Evolutionary conservation across 768 basidiomycete species (phyloP).

Genomic region (Sarcomyxa edulis): DNA sequence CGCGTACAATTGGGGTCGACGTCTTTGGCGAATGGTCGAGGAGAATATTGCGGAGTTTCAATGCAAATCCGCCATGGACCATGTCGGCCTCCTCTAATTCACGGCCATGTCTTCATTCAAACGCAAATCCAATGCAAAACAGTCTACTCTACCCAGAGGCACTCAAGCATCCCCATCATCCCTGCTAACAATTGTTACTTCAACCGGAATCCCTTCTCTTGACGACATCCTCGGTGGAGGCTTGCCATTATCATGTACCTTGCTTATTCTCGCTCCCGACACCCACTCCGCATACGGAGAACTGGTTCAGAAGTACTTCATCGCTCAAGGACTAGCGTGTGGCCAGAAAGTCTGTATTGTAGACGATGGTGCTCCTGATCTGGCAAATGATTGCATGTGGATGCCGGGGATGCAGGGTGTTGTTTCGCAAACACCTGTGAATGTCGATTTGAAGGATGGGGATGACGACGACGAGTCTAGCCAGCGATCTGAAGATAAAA

Average conservation of each 20-base stretch:
- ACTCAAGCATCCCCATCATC: constrained; percentile 58
- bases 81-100: no score
- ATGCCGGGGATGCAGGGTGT: constrained; percentile 29
- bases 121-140: constrained; percentile 47
- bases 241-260: constrained; percentile 72
- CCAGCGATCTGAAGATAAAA: constrained; percentile 45
- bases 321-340: constrained; percentile 78
- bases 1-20: no score
- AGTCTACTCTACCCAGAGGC: constrained; percentile 36
- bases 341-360: constrained; percentile 69
- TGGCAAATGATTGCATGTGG: constrained; percentile 84
- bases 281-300: constrained; percentile 80
- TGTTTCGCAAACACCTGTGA: constrained; percentile 29
- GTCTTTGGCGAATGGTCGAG: no score
- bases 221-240: constrained; percentile 96
- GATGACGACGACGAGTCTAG: constrained; percentile 33
- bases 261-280: constrained; percentile 80
- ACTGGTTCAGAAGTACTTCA: constrained; percentile 82
- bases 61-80: no score
- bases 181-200: constrained; percentile 52
- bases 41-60: no score
- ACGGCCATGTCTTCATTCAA: constrained; percentile 90
- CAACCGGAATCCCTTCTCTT: constrained; percentile 87
- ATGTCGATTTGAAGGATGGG: constrained; percentile 26
- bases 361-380: constrained; percentile 47